Evolutionary conservation across 805 yeast species (phyloP), one percentile per base, ranked within the genome.

Genomic region (Blastobotrys terrestris): DNA sequence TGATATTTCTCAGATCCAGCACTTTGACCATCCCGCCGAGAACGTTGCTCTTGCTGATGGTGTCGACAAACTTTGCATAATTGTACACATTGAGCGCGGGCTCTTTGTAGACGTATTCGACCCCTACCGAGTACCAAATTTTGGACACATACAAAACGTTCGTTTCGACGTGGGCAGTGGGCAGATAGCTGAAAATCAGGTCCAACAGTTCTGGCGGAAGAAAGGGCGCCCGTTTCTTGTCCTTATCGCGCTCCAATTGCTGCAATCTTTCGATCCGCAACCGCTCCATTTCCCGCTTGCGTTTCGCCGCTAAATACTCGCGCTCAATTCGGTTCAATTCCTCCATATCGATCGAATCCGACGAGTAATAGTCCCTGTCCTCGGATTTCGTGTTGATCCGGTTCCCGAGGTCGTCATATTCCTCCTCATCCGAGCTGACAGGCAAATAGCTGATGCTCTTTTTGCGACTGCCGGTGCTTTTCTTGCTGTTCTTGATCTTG

Each of bases 1-100:
- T 81, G 47, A 91, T 88, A 44, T 79, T 76, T 7, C 95, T 78
- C 39, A 94, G 72, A 64, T 94, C 94, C 43, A 94, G 73, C 14
- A 73, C 75, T 51, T 73, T 74, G 14, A 94, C 94, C 53, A 77
- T 63, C 8, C 75, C 69, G 2, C 91, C 92, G 41, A 81, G 67
- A n/a, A 46, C 39, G 76, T 75, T 65, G 18, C 75, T 70, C 53
- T 68, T 59, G 21, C 83, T 71, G 35, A 87, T 73, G 0, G 88
- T 71, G 6, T 85, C 87, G 44, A 90, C 92, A 70, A 92, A 94
- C 21, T 68, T 66, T 54, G 72, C 70, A 63, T 89, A 91, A 66
- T 90, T 91, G 50, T 74, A 72, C 3, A 94, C 81, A 47, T 74
- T 73, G 46, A 92, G 72, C 1, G 53, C 59, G 0, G 98, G 98